Base-by-base conservation (phyloP, 2,329 filamentous ascomycete genomes). In the Xylaria sp. region DNA sequence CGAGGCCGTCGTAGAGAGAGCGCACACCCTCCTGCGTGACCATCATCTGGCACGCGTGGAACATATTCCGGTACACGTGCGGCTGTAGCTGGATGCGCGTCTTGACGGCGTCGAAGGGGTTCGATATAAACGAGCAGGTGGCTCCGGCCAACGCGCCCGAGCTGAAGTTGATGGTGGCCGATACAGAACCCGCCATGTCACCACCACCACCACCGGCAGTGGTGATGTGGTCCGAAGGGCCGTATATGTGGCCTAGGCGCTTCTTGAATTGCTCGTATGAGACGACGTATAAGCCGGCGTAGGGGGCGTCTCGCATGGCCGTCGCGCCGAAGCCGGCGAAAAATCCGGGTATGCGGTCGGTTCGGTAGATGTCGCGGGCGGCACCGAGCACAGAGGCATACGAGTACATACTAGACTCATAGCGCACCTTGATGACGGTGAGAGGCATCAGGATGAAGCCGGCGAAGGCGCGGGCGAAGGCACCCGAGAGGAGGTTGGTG, bases 21-120 rank as follows among this genome's bases (percentile, higher is more conserved):
- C 91, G 87, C 23, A 92, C 75, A 0, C 95, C 95, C 72, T 98
- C 95, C 75, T 97, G 92, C 1, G 83, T 81, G 3, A 98, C 80
- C 92, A 99, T 97, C 78, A 90, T 86, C 76, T 85, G 87, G 50
- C 87, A 90, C 0, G 94, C 94, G 70, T 92, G 89, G 73, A 92
- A 81, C 87, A 95, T 93, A 76, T 98, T 98, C 41, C 87, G 86
- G 78, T 98, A 99, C 66, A 88, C 87, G 7, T 85, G 85, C 3
- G 96, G 96, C 84, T 97, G 93, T 41, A 99, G 85, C 82, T 99
- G 96, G 74, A 99, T 90, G 59, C 96, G 86, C 25, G 96, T 99
- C 84, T 99, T 99, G 80, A 98, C 90, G 0, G 94, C 94, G 81
- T 99, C 96, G 77, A 98, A 98, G 0, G 96, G 96, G 80, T 99